Base-by-base conservation (phyloP, 2,329 filamentous ascomycete genomes). In the Beauveria brongniartii region DNA sequence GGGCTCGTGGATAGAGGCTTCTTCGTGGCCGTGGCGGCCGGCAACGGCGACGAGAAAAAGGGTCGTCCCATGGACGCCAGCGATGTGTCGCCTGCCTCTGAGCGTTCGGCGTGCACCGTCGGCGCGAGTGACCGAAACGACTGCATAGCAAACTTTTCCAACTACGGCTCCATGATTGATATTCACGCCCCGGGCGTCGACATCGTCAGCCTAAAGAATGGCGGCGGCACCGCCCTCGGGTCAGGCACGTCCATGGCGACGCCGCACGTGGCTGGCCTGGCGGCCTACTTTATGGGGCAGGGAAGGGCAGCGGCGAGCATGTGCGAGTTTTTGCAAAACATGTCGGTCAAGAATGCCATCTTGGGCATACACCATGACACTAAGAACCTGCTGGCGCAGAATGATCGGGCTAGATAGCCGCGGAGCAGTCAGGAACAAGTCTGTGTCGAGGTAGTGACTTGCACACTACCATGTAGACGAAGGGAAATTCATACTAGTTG, bases 161-260 rank as follows among this genome's bases (percentile, higher is more conserved):
- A 80, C 69, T 77, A 55, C 14, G 59, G 59, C 59, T 16, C n/a
- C 34, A 7, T 48, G 26, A 77, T 90, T 89, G 79, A 90, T 90
- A 54, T 61, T 24, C 40, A 46, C 26, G 57, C 22, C 8, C 57
- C 57, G 6, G 57, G 48, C n/a, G 50, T 60, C 26, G 26, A 47
- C 14, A 16, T 60, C 3, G 40, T 47, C 48, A 53, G 51, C 41
- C n/a, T 54, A 37, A n/a, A 10, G 9, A 26, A 28, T 4, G 51
- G 51, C 16, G 57, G 57, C 26, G 48, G 51, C 37, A 54, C 48
- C 16, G 40, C 26, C 8, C 70, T 78, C 10, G 68, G 77, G 41
- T 75, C 71, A 53, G 78, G 78, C 44, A 81, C 78, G 0, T 78
- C 75, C 1, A 80, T 80, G 78, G 74, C 77, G 8, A 72, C 73